Base-by-base conservation (phyloP, 2,329 filamentous ascomycete genomes). In the Neoarthrinium moseri region DNA sequence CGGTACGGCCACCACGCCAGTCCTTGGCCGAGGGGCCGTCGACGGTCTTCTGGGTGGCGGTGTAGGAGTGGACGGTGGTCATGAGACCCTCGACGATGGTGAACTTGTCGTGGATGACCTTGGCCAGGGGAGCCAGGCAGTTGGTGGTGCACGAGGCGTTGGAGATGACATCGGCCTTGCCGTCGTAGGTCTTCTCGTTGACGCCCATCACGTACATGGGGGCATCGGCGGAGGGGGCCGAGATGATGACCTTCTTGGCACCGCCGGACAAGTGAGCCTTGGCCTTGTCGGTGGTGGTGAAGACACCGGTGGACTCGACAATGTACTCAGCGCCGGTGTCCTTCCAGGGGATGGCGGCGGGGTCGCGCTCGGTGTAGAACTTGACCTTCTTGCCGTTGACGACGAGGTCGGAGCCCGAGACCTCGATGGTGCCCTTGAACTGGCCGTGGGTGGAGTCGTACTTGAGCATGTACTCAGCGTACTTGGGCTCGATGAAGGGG, bases 131-230 rank as follows among this genome's bases (percentile, higher is more conserved):
- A 73, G 94, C 94, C 75, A 99, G 79, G 86, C 94, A 97, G 89
- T 99, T 99, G 83, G 94, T 97, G 73, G 94, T 99, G 90, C 94
- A 97, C 63, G 94, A 97, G 64, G 94, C 94, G 81, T 99, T 99
- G 78, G 94, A 97, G 79, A 97, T 89, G 72, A 99, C 86, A 64
- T 90, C 78, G 73, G 94, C 83, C 71, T 88, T 88, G 70, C 87
- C 85, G 73, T 89, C 92, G 86, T 97, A 97, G 64, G 75, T 81
- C 73, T 91, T 83, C 77, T 97, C 81, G 84, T 97, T 99, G 80
- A 99, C 94, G 71, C 94, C 94, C 86, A 96, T 95, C 70, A 99
- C 94, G 84, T 95, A 99, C 94, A 99, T 99, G 71, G 92, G 92
- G 67, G 94, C 94, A 79, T 99, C 94, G 60, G 88, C 87, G 54